These are phyloP conservation scores for Bacterosira constricta DNA, from an alignment of 108 stramenopile species.

Conservation along the genomic window DNA sequence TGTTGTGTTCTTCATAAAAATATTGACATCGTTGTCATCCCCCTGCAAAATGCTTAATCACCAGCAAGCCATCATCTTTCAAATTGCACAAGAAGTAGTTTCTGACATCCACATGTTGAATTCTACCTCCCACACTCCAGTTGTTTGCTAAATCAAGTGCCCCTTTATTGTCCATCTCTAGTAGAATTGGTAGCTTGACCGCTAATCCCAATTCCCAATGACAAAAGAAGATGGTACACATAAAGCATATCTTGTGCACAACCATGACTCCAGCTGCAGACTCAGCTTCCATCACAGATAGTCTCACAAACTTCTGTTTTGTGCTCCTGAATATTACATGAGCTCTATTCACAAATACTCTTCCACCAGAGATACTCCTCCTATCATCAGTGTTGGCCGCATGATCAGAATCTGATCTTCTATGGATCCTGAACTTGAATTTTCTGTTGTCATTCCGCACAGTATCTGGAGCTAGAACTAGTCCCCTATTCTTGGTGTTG, in stretches of 20 bases:
- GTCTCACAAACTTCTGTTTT: constrained; percentile 33
- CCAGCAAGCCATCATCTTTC: constrained; percentile 29
- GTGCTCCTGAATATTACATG: constrained; percentile 26
- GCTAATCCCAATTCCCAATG: constrained; percentile 23
- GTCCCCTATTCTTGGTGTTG: constrained; percentile 9
- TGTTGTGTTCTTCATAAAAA: constrained; percentile 19
- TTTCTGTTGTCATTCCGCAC: constrained; percentile 13
- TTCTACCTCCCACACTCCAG: constrained; percentile 42
- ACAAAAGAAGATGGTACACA: not conserved
- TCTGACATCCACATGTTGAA: constrained; percentile 28
- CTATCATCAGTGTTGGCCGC: constrained; percentile 12
- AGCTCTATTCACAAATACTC: constrained; percentile 8
- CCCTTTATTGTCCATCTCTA: constrained; percentile 42
- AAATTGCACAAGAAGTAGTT: constrained; percentile 29
- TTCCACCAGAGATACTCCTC: constrained; percentile 12
- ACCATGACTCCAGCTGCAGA: constrained; percentile 26
- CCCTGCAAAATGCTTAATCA: not conserved
- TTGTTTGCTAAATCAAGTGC: constrained; percentile 30
- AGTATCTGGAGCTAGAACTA: constrained; percentile 3
- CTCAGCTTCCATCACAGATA: constrained; percentile 55
- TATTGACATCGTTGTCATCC: constrained; percentile 5
- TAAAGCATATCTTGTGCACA: constrained; percentile 43
- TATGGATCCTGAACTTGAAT: constrained; percentile 24
- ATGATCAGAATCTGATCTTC: constrained; percentile 25
- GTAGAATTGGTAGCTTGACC: constrained; percentile 40